A percentile compares a stretch with the other conserved stretches of the same genome.
Evolutionary conservation across 805 yeast species (phyloP).

Genomic region (Zygosaccharomyces rouxii): DNA sequence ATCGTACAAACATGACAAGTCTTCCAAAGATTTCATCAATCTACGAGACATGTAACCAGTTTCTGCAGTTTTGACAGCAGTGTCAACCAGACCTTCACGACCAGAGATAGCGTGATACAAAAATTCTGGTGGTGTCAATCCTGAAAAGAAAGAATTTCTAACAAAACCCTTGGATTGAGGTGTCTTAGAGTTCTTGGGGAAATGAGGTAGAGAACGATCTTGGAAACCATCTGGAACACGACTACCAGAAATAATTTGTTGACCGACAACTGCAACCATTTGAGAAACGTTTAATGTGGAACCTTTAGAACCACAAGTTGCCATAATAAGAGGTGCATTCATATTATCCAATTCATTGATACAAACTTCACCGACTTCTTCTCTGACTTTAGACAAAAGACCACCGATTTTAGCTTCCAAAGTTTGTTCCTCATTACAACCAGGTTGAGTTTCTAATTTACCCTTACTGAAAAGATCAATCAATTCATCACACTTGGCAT

Average conservation of each 20-base stretch:
- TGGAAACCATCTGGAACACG: slow-evolving; percentile 99
- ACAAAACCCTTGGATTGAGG: slow-evolving; percentile 98
- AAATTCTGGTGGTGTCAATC: slow-evolving; percentile 94
- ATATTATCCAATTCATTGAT: slow-evolving; percentile 82
- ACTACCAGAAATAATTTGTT: slow-evolving; percentile 96
- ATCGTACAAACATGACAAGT: slow-evolving; percentile 88
- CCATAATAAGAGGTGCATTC: slow-evolving; percentile 97
- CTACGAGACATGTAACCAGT: slow-evolving; percentile 99
- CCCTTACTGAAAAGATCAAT: slow-evolving; percentile 77
- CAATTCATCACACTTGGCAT: slow-evolving; percentile 84
- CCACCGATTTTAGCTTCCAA: slow-evolving; percentile 98
- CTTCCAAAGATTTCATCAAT: slow-evolving; percentile 95
- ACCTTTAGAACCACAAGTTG: slow-evolving; percentile 98
- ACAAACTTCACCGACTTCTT: slow-evolving; percentile 98
- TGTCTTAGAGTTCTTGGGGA: slow-evolving; percentile 90
- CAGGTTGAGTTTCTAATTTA: slow-evolving; percentile 94
- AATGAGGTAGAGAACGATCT: slow-evolving; percentile 96
- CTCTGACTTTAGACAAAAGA: slow-evolving; percentile 91
- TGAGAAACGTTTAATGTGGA: slow-evolving; percentile 96
- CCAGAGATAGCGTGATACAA: slow-evolving; percentile 98
- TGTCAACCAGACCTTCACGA: slow-evolving; percentile 98
- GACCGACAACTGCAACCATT: slow-evolving; percentile 99
- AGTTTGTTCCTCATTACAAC: slow-evolving; percentile 98
- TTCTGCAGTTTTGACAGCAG: slow-evolving; percentile 99
- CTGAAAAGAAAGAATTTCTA: slow-evolving; percentile 89